These are phyloP conservation scores for Diaporthe destruens DNA, from an alignment of 2,329 filamentous ascomycete species.

Conservation along the genomic window DNA sequence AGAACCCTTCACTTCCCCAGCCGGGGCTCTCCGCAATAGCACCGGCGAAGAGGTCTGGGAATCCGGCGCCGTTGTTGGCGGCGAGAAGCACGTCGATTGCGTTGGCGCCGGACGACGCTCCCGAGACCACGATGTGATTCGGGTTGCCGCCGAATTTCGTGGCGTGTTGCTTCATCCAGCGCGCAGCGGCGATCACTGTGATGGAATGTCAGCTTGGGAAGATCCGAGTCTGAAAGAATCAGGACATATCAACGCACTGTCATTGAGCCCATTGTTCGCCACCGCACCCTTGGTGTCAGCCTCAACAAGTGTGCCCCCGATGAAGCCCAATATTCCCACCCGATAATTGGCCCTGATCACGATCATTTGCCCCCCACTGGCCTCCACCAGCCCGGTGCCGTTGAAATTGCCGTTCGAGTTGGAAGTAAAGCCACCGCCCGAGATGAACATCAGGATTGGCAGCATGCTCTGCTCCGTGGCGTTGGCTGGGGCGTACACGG, in stretches of 20 bases:
- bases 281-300: slow-evolving; percentile 31
- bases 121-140: slow-evolving; percentile 36
- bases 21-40: slow-evolving; percentile 36
- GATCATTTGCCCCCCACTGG: slow-evolving; percentile 35
- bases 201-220: not conserved
- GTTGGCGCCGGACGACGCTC: slow-evolving; percentile 29
- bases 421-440: slow-evolving; percentile 34
- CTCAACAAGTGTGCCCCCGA: slow-evolving; percentile 33
- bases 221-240: not conserved
- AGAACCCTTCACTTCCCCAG: slow-evolving; percentile 30
- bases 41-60: slow-evolving; percentile 32
- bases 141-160: slow-evolving; percentile 39
- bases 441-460: slow-evolving; percentile 36
- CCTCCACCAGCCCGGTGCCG: slow-evolving; percentile 34
- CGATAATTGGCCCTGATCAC: slow-evolving; percentile 36
- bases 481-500: slow-evolving; percentile 34
- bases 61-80: slow-evolving; percentile 36
- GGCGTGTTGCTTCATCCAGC: slow-evolving; percentile 36
- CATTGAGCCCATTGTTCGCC: slow-evolving; percentile 35
- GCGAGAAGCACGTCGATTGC: slow-evolving; percentile 37
- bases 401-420: slow-evolving; percentile 38
- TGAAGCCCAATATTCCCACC: slow-evolving; percentile 37
- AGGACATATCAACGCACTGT: not conserved
- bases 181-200: slow-evolving; percentile 32
- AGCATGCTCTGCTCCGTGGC: slow-evolving; percentile 33